Evolutionary conservation across 176 grass and related monocot species (phyloP).

Genomic region (Carex scoparia): DNA sequence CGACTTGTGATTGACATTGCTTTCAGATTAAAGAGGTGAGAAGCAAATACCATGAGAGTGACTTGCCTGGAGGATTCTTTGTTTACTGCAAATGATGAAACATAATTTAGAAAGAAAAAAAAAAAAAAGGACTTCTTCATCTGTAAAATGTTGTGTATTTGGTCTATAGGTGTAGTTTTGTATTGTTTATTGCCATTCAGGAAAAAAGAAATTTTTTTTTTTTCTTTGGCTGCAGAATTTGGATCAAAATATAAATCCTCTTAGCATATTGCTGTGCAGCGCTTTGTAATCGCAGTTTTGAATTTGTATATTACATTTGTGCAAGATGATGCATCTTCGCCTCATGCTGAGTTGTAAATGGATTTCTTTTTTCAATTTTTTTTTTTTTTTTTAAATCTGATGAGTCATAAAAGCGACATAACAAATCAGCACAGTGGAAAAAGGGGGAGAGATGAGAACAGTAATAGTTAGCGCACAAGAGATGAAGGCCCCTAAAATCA

Average conservation of each 20-base stretch:
- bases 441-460: background rate
- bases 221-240: constrained; percentile 6
- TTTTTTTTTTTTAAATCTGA: too few species aligned
- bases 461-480: background rate
- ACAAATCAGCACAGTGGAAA: background rate
- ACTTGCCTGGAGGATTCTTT: constrained; percentile 16
- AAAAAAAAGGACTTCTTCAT: background rate
- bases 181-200: constrained; percentile 20
- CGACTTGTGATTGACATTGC: constrained; percentile 3
- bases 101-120: constrained; percentile 15
- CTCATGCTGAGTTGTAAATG: constrained; percentile 1
- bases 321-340: constrained; percentile 1
- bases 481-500: constrained; percentile 11
- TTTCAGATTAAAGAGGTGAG: constrained; percentile 37
- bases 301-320: constrained; percentile 4
- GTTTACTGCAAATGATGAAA: background rate
- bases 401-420: constrained; percentile 7
- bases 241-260: background rate
- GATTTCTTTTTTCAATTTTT: background rate
- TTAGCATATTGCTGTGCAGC: background rate
- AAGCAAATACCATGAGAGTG: background rate
- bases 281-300: background rate
- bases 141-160: constrained; percentile 13
- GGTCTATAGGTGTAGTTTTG: constrained; percentile 7
- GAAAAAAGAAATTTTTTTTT: background rate